Evolutionary conservation across 768 basidiomycete species (phyloP).

Genomic region (Boletus eberwhitei): DNA sequence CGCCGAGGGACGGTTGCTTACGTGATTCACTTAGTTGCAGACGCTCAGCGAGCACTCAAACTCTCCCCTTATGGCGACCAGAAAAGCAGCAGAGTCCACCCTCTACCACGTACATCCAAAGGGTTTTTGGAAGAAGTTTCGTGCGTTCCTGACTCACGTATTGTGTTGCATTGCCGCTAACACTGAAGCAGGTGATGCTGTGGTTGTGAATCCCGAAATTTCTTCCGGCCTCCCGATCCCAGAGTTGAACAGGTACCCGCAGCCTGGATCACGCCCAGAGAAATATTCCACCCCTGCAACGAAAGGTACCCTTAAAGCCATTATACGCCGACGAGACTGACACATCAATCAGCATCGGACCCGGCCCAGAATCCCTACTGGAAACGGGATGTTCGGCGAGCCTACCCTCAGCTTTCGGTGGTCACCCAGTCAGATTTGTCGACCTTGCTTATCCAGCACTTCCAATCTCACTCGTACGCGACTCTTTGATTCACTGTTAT

Average conservation of each 20-base stretch:
- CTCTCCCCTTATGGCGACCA: conserved; percentile 48
- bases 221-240: conserved; percentile 85
- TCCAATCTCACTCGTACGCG: conserved; percentile 60
- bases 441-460: conserved; percentile 76
- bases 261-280: conserved; percentile 86
- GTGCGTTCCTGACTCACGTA: conserved; percentile 43
- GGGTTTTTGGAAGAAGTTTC: conserved; percentile 97
- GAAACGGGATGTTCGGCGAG: conserved; percentile 92
- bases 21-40: conserved; percentile 3
- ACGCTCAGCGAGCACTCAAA: background rate
- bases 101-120: conserved; percentile 86
- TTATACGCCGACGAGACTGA: conserved; percentile 11
- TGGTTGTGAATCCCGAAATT: conserved; percentile 86
- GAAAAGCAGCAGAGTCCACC: conserved; percentile 82
- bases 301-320: conserved; percentile 51
- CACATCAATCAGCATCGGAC: conserved; percentile 62
- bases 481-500: background rate
- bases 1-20: conserved; percentile 9
- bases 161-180: conserved; percentile 2
- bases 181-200: conserved; percentile 62
- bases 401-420: conserved; percentile 88
- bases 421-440: conserved; percentile 84
- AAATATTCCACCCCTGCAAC: conserved; percentile 85
- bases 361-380: conserved; percentile 90
- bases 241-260: conserved; percentile 72